Evolutionary conservation across 352 stramenopile genomes (phyloP).

Genomic region (Peronospora farinosa): DNA sequence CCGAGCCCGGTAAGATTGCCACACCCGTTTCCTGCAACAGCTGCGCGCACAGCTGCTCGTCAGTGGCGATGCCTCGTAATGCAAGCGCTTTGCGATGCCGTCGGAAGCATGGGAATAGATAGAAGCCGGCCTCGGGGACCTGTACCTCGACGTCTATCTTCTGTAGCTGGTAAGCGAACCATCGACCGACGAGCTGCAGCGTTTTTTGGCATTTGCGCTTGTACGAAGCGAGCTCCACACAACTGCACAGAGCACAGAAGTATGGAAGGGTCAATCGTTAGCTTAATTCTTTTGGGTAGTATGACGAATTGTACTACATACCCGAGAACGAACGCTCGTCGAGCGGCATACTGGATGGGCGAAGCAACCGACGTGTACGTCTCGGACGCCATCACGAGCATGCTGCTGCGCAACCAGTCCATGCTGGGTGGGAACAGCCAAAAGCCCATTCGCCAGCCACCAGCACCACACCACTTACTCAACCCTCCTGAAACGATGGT

Average conservation of each 20-base stretch:
- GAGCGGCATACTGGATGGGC: conserved; percentile 79
- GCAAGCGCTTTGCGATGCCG: conserved; percentile 59
- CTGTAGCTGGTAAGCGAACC: conserved; percentile 77
- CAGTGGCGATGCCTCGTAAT: conserved; percentile 56
- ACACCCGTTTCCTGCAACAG: conserved; percentile 81
- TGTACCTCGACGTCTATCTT: conserved; percentile 83
- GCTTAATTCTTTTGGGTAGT: not conserved
- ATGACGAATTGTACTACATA: conserved; percentile 26
- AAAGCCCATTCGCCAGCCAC: conserved; percentile 85
- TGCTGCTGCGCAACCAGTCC: conserved; percentile 76
- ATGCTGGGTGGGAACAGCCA: conserved; percentile 78
- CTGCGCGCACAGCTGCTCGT: conserved; percentile 67
- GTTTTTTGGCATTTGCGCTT: conserved; percentile 80
- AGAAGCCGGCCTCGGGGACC: conserved; percentile 70
- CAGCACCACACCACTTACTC: conserved; percentile 85
- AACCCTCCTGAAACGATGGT: conserved; percentile 84
- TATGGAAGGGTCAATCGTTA: conserved; percentile 14
- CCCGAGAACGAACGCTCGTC: conserved; percentile 69
- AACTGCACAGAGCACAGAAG: conserved; percentile 36
- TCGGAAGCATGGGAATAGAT: conserved; percentile 79
- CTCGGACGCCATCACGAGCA: conserved; percentile 87
- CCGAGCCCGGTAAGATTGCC: conserved; percentile 77
- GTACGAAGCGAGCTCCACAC: conserved; percentile 68
- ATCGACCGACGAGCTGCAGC: conserved; percentile 74
- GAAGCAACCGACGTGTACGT: conserved; percentile 84